These are phyloP conservation scores for Asterochloris erici DNA, from an alignment of 139 green algal species.

Conservation along the genomic window DNA sequence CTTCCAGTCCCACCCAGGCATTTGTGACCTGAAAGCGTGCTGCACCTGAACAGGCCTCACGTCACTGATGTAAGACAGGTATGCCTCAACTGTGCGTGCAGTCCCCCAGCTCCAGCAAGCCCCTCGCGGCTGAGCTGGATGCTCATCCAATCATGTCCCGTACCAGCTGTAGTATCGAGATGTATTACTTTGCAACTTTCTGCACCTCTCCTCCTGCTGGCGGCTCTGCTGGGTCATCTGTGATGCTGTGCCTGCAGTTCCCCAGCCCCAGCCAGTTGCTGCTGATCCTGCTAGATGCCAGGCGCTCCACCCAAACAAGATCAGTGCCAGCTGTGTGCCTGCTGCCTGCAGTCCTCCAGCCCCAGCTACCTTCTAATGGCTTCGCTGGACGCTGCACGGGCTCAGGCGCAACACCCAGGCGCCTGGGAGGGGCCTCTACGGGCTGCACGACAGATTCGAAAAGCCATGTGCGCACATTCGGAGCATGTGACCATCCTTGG, in stretches of 20 bases:
- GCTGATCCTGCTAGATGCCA: slow-evolving; percentile 83
- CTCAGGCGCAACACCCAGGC: slow-evolving; percentile 22
- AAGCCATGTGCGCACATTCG: too few species aligned
- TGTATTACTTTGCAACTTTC: neutral
- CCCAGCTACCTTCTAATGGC: slow-evolving; percentile 91
- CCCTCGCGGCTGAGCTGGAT: too few species aligned
- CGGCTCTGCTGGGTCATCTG: too few species aligned
- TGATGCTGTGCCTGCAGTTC: slow-evolving; percentile 36
- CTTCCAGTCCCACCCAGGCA: too few species aligned
- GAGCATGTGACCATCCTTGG: too few species aligned
- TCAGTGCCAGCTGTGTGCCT: neutral
- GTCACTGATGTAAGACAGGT: too few species aligned
- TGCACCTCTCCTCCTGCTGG: neutral
- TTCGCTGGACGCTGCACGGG: slow-evolving; percentile 84
- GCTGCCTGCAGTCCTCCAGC: slow-evolving; percentile 53
- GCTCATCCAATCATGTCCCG: too few species aligned
- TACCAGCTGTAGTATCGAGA: too few species aligned
- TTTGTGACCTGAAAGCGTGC: too few species aligned
- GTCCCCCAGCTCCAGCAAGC: too few species aligned
- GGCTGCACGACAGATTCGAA: slow-evolving; percentile 27
- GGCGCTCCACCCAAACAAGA: slow-evolving; percentile 69
- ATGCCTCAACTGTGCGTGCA: too few species aligned
- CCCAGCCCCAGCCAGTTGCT: slow-evolving; percentile 88
- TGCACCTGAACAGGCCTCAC: too few species aligned
- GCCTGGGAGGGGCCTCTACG: slow-evolving; percentile 27